Evolutionary conservation across 2,329 filamentous ascomycete species (phyloP).

Genomic region (Alternaria incomplexa): DNA sequence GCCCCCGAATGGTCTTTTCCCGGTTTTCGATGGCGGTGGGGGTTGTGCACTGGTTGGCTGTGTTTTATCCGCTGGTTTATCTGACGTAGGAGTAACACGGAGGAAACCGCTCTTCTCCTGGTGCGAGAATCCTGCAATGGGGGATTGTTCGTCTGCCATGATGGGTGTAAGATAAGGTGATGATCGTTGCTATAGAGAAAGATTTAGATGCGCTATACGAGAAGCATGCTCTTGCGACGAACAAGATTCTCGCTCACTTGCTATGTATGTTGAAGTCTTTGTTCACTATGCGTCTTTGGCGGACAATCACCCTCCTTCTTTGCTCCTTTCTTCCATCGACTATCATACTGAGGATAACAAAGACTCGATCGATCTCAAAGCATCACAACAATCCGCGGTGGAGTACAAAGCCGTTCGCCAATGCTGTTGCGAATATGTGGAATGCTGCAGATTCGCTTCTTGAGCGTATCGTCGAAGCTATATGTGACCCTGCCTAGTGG

Average conservation of each 20-base stretch:
- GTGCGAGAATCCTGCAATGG: background rate
- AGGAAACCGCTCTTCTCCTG: background rate
- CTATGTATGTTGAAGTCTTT: background rate
- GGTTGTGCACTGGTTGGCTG: background rate
- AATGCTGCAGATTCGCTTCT: too few relatives aligned
- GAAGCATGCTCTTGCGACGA: background rate
- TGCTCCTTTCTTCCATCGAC: background rate
- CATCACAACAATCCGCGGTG: background rate
- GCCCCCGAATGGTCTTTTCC: background rate
- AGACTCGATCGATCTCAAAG: background rate
- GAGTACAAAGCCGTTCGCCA: background rate
- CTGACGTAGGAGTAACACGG: background rate
- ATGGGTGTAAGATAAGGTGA: fast-evolving
- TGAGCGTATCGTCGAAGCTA: too few relatives aligned
- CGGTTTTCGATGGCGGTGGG: background rate
- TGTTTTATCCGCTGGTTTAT: fast-evolving
- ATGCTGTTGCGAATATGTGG: too few relatives aligned
- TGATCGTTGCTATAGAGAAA: background rate
- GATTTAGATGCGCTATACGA: fast-evolving
- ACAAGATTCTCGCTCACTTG: background rate
- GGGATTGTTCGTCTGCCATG: background rate
- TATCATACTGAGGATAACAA: background rate
- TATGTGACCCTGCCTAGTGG: too few relatives aligned
- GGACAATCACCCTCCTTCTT: background rate
- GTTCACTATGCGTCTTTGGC: background rate